A percentile compares a stretch with the other conserved stretches of the same genome.
These are phyloP conservation scores for Trapa incisa DNA, from an alignment of 345 rosid genomes.

Conservation along the genomic window DNA sequence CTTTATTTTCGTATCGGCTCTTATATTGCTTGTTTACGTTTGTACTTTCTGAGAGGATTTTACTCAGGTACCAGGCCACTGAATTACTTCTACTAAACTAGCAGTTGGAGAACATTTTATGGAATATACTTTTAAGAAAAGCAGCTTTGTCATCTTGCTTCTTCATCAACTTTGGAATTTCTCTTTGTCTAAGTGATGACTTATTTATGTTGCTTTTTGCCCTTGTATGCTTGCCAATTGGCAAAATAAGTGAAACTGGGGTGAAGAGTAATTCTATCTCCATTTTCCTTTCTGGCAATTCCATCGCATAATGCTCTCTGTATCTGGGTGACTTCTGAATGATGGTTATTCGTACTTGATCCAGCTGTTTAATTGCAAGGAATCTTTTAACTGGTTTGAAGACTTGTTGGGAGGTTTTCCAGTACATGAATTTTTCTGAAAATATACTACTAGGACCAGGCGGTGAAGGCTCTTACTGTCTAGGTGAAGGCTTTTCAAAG, in stretches of 20 bases:
- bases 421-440: constrained; percentile 61
- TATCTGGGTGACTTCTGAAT: neutral
- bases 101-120: neutral
- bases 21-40: neutral
- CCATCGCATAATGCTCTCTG: neutral
- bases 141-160: neutral
- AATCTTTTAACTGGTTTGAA: constrained; percentile 84
- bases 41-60: neutral
- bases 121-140: neutral
- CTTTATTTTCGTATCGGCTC: neutral
- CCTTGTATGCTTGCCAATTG: neutral
- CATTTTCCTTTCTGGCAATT: neutral
- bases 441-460: constrained; percentile 48
- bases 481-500: constrained; percentile 70
- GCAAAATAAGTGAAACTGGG: neutral
- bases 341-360: neutral
- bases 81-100: neutral
- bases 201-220: neutral
- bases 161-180: neutral
- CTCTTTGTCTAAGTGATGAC: neutral
- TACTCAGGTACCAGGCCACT: neutral
- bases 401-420: constrained; percentile 88
- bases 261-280: neutral
- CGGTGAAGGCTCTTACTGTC: constrained; percentile 50
- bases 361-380: constrained; percentile 86